Evolutionary conservation across 2,329 filamentous ascomycete species (phyloP).

Genomic region (Bimuria novae-zelandiae): DNA sequence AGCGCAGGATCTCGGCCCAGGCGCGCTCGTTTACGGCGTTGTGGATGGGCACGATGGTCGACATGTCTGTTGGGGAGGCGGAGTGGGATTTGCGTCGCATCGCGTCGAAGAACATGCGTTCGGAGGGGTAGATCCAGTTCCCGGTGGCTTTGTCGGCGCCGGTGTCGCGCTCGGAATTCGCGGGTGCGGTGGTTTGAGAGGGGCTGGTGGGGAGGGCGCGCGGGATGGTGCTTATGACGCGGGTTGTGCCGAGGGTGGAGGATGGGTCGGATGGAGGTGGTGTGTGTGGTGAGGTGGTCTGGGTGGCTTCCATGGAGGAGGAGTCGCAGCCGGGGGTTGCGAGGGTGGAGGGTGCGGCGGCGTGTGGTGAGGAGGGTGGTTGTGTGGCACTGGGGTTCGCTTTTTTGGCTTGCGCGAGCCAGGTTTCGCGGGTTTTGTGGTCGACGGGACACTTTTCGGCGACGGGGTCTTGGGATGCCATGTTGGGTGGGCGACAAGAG

Average conservation of each 20-base stretch:
- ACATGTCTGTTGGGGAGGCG: slow-evolving; percentile 75
- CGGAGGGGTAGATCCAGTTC: slow-evolving; percentile 97
- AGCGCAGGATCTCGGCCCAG: slow-evolving; percentile 87
- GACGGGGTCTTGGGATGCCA: slow-evolving; percentile 35
- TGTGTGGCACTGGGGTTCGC: slow-evolving; percentile 35
- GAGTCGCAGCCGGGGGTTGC: slow-evolving; percentile 45
- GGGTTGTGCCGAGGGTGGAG: slow-evolving; percentile 50
- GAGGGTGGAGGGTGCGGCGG: slow-evolving; percentile 12
- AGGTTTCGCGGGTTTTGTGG: slow-evolving; percentile 83
- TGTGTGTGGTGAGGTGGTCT: slow-evolving; percentile 28
- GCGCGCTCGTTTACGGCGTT: slow-evolving; percentile 98
- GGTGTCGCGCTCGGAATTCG: slow-evolving; percentile 76
- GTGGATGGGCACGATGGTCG: slow-evolving; percentile 92
- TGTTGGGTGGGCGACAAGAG: slow-evolving; percentile 13
- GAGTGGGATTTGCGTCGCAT: slow-evolving; percentile 89
- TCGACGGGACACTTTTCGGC: slow-evolving; percentile 76
- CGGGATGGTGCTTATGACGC: slow-evolving; percentile 47
- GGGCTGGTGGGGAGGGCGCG: slow-evolving; percentile 33
- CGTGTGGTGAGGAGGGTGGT: slow-evolving; percentile 29
- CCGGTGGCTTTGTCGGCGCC: slow-evolving; percentile 69
- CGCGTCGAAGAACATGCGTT: slow-evolving; percentile 97
- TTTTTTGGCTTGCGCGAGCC: slow-evolving; percentile 73
- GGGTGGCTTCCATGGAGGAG: slow-evolving; percentile 34
- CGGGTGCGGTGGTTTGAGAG: slow-evolving; percentile 52
- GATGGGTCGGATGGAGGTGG: slow-evolving; percentile 18